Percentiles rank a stretch among this genome's conserved stretches.
Evolutionary conservation across 179 eudicot species (phyloP).

Genomic region (Patellifolia procumbens): DNA sequence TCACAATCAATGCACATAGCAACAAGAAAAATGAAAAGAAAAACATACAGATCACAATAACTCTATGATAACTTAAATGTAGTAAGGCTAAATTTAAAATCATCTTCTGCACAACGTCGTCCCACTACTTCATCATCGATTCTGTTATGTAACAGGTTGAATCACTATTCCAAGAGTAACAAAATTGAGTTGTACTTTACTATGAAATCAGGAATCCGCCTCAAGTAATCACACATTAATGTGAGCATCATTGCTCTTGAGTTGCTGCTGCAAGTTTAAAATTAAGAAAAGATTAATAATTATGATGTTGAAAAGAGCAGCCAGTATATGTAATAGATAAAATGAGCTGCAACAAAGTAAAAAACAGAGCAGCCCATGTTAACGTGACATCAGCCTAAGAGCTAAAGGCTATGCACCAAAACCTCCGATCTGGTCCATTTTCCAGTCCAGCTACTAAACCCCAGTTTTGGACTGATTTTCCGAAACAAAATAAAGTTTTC

Average conservation of each 20-base stretch:
- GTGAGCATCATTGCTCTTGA: neutral
- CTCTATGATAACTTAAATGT: too few species aligned
- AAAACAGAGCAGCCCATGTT: neutral
- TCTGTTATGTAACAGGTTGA: neutral
- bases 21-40: neutral
- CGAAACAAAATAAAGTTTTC: neutral
- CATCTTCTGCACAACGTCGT: too few species aligned
- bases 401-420: neutral
- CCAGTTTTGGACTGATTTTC: neutral
- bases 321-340: neutral
- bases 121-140: neutral
- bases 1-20: too few species aligned
- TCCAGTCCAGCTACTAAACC: neutral
- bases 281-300: neutral
- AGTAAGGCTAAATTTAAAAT: too few species aligned
- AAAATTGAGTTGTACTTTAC: conserved; percentile 13
- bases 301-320: neutral
- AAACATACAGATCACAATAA: too few species aligned
- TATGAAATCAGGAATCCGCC: neutral
- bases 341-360: neutral
- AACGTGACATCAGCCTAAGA: neutral
- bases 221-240: neutral
- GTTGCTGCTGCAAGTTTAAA: conserved; percentile 20
- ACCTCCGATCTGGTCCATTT: neutral
- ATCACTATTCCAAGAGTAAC: conserved; percentile 12